Percentiles rank a stretch among this genome's conserved stretches.
These are phyloP conservation scores for Botrytis paeoniae DNA, from an alignment of 2,329 filamentous ascomycete species.

Conservation along the genomic window DNA sequence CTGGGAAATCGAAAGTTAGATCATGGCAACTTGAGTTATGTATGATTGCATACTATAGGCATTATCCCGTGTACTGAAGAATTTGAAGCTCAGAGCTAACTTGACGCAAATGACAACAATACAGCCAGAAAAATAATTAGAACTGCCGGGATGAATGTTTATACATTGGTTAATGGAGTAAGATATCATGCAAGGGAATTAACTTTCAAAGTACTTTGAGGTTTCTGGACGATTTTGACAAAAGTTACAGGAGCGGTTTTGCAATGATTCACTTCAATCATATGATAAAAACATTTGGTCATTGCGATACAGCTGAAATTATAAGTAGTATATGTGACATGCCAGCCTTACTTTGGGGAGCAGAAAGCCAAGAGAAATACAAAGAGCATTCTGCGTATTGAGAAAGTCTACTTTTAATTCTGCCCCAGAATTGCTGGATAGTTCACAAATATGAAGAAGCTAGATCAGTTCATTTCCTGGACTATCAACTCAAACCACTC, in stretches of 20 bases:
- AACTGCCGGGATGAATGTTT: not conserved
- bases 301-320: not conserved
- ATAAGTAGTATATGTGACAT: not conserved
- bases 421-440: not conserved
- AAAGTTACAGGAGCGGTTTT: not conserved
- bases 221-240: not conserved
- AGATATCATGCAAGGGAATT: not conserved
- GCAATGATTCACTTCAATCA: not conserved
- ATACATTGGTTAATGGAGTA: not conserved
- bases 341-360: fast-evolving
- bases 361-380: too few species aligned
- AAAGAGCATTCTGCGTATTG: too few species aligned
- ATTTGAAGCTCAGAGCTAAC: not conserved
- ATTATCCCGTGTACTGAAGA: not conserved
- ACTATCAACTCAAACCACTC: not conserved
- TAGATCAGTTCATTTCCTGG: too few species aligned
- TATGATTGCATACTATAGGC: not conserved
- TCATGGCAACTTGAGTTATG: fast-evolving
- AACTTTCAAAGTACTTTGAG: not conserved
- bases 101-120: not conserved
- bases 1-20: fast-evolving
- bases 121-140: not conserved
- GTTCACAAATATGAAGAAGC: too few species aligned
- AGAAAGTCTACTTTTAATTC: not conserved
- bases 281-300: not conserved